phyloP scores from a whole-genome alignment of 139 green algal species.

The Chlorella sp. region DNA sequence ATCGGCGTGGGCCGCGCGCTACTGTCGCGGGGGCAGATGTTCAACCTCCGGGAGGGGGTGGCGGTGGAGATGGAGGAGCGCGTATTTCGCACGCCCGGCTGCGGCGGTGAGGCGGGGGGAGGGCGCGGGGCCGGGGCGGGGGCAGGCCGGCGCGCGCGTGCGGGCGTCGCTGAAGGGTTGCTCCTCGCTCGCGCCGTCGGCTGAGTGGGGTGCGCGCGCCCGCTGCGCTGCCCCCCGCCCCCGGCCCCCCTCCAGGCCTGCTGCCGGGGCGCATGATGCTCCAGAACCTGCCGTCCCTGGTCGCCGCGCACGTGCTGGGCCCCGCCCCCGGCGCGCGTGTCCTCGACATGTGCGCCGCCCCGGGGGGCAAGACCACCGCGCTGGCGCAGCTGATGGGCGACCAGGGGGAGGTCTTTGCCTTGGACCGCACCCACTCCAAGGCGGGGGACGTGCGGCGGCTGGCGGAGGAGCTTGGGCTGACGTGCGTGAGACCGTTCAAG shows the following conservation, averaged over 20 bases:
- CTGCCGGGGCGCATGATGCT: constrained; percentile 62
- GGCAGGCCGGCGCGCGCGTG: not conserved
- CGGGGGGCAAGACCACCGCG: constrained; percentile 90
- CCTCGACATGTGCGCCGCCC: constrained; percentile 89
- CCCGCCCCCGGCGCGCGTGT: constrained; percentile 47
- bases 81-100: constrained; percentile 61
- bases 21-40: constrained; percentile 72
- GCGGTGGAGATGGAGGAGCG: constrained; percentile 64
- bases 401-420: constrained; percentile 69
- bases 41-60: constrained; percentile 60
- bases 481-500: constrained; percentile 67
- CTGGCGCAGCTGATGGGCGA: constrained; percentile 85
- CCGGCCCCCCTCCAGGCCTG: constrained; percentile 14
- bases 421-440: constrained; percentile 88
- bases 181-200: not conserved
- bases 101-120: constrained; percentile 28
- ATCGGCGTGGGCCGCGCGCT: constrained; percentile 62
- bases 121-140: not conserved
- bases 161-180: not conserved
- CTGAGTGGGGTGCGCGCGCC: not conserved
- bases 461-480: constrained; percentile 71
- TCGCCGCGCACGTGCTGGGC: constrained; percentile 51
- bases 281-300: constrained; percentile 83
- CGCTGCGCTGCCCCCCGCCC: not conserved
- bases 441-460: constrained; percentile 50